Evolutionary conservation across 257 asterid species (phyloP).

Genomic region (Cynanchum wilfordii): DNA sequence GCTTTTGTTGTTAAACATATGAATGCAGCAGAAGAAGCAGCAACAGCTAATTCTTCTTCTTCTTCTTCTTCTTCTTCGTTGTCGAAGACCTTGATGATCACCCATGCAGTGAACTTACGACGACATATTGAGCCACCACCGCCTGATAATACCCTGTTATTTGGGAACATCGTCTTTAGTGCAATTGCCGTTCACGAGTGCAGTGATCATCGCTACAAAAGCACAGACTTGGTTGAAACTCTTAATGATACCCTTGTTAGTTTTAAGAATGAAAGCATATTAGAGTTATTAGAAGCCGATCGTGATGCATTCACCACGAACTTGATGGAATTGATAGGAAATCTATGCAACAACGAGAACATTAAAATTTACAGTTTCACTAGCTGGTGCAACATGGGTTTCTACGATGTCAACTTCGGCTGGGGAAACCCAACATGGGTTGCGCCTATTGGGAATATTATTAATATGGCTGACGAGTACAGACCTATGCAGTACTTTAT

Average conservation of each 20-base stretch:
- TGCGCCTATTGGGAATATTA: conserved; percentile 17
- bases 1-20: conserved; percentile 19
- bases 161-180: conserved; percentile 21
- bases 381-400: conserved; percentile 11
- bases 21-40: not conserved
- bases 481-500: conserved; percentile 22
- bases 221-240: conserved; percentile 4
- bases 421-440: conserved; percentile 22
- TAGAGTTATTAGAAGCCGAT: conserved; percentile 13
- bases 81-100: conserved; percentile 20
- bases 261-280: conserved; percentile 15
- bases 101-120: conserved; percentile 25
- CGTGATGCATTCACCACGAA: conserved; percentile 7
- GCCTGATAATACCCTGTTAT: conserved; percentile 12
- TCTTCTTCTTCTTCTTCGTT: too few relatives aligned
- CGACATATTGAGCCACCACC: conserved; percentile 15
- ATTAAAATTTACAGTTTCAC: conserved; percentile 11
- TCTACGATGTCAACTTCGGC: conserved; percentile 19
- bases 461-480: conserved; percentile 10
- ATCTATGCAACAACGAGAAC: conserved; percentile 16
- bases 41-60: too few relatives aligned
- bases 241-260: conserved; percentile 19
- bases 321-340: conserved; percentile 11
- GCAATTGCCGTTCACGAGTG: conserved; percentile 15
- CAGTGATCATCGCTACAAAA: not conserved